Base-by-base conservation (phyloP, 306 rosid genomes). In the Crataegus laevigata region DNA sequence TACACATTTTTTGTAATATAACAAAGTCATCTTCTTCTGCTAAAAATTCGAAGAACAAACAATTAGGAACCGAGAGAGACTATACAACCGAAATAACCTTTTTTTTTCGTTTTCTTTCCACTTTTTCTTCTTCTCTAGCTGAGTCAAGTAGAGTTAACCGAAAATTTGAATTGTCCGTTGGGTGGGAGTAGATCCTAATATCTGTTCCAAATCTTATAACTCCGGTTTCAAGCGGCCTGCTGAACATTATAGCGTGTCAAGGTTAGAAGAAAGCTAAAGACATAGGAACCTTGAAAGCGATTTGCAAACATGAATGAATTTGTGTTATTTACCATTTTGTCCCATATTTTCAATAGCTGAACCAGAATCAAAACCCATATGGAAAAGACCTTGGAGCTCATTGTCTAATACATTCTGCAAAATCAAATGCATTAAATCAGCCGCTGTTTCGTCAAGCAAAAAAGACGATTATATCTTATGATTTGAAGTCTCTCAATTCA, bases 151-250 rank as follows among this genome's bases (percentile, higher is more conserved):
- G 90, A 71, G 83, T 80, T 84, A 86, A 82, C 77, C 54, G 81
- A 83, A 85, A 85, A 45, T 84, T 77, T 78, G 76, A 47, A 62
- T 81, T 66, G 68, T 82, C 77, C 72, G 80, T 74, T 63, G 72
- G 71, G 79, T 30, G 71, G 72, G 66, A 77, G 74, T 11, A 74
- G 77, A 57, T 63, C 71, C 72, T 38, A 72, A 55, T 78, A 66
- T 82, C 45, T 62, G 79, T 58, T 66, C 82, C 28, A 29, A 69
- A 38, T 67, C 68, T 80, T 82, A 90, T 75, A 81, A 82, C 82
- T 88, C 97, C 13, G 90, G 45, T 87, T 88, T 90, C 93, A 91
- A 86, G 64, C 86, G 79, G 72, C 98, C 94, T 90, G 96, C 68
- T 43, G 75, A 85, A 84, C 72, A 78, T 42, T 69, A 72, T 69